Evolutionary conservation across 495 filamentous ascomycete genomes (phyloP).

Genomic region (Penicillium canescens): DNA sequence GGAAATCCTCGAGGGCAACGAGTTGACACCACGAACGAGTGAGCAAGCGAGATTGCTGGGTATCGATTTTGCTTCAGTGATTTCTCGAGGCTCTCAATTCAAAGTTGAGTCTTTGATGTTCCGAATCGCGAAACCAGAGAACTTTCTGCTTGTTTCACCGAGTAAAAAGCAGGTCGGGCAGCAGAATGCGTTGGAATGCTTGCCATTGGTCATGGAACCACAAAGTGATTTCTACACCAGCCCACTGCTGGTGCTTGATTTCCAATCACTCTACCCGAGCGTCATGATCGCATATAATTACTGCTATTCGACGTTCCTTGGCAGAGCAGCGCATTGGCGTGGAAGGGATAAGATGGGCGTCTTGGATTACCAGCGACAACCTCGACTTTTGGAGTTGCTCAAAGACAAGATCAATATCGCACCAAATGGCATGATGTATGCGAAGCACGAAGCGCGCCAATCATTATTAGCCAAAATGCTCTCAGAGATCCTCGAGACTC

Average conservation of each 20-base stretch:
- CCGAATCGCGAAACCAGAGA: constrained; percentile 95
- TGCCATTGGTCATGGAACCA: constrained; percentile 97
- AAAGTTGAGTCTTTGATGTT: constrained; percentile 99
- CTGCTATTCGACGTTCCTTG: constrained; percentile 96
- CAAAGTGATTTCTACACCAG: constrained; percentile 92
- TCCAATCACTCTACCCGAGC: constrained; percentile 94
- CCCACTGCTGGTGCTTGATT: constrained; percentile 88
- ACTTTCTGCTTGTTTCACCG: constrained; percentile 86
- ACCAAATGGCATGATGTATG: constrained; percentile 96
- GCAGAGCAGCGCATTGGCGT: constrained; percentile 79
- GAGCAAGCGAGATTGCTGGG: constrained; percentile 93
- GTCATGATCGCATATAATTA: constrained; percentile 99
- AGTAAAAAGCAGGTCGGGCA: constrained; percentile 87
- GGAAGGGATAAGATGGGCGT: constrained; percentile 96
- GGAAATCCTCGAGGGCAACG: constrained; percentile 88
- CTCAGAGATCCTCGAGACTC: constrained; percentile 91
- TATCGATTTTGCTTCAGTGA: constrained; percentile 94
- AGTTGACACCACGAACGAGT: constrained; percentile 84
- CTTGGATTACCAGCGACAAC: constrained; percentile 73
- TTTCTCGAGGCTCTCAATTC: constrained; percentile 92
- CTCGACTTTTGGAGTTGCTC: constrained; percentile 73
- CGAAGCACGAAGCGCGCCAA: constrained; percentile 80
- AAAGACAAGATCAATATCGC: constrained; percentile 89
- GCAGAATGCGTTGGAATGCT: constrained; percentile 93
- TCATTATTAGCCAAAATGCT: constrained; percentile 96